A percentile compares a stretch with the other conserved stretches of the same genome.
Conservation (phyloP, 257 asterid genomes). For the Knoxia roxburghii region DNA sequence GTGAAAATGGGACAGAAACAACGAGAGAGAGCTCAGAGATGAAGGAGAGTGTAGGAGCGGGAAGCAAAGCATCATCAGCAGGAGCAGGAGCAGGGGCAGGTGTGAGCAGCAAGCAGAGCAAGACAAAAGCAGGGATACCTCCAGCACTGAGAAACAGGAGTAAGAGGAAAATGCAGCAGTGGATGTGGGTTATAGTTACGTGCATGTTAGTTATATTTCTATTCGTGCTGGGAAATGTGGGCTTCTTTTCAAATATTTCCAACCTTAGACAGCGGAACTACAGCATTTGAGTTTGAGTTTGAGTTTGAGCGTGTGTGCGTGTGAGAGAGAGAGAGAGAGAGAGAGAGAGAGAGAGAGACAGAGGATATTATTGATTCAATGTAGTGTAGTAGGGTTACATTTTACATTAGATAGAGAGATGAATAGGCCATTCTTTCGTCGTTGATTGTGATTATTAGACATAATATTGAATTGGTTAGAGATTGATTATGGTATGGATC, state of each 20-base stretch:
- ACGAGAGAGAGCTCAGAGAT: slow-evolving; percentile 37
- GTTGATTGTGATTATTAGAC: too few species aligned
- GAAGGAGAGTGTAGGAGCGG: too few species aligned
- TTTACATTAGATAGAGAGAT: too few species aligned
- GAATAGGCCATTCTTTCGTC: too few species aligned
- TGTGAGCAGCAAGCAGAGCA: slow-evolving; percentile 47
- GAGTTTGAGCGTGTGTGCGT: not conserved
- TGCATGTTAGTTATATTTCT: slow-evolving; percentile 41
- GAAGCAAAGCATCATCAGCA: too few species aligned
- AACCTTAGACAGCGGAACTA: slow-evolving; percentile 41
- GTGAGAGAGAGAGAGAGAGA: too few species aligned
- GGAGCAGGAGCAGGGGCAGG: too few species aligned
- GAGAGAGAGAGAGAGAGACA: too few species aligned
- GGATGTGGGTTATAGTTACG: slow-evolving; percentile 60
- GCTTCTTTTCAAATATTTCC: slow-evolving; percentile 53
- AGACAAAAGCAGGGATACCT: slow-evolving; percentile 61
- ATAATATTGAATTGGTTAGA: too few species aligned
- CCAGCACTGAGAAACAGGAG: slow-evolving; percentile 79
- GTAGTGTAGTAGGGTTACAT: too few species aligned
- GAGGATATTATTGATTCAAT: too few species aligned
- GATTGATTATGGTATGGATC: too few species aligned
- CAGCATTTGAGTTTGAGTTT: slow-evolving; percentile 12
- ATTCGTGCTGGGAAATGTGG: slow-evolving; percentile 73
- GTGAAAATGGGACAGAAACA: slow-evolving; percentile 37
- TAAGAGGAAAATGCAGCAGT: slow-evolving; percentile 72